Evolutionary conservation across 352 stramenopile species (phyloP), one percentile per base, ranked within the genome.

Genomic region (Pythium aphanidermatum): DNA sequence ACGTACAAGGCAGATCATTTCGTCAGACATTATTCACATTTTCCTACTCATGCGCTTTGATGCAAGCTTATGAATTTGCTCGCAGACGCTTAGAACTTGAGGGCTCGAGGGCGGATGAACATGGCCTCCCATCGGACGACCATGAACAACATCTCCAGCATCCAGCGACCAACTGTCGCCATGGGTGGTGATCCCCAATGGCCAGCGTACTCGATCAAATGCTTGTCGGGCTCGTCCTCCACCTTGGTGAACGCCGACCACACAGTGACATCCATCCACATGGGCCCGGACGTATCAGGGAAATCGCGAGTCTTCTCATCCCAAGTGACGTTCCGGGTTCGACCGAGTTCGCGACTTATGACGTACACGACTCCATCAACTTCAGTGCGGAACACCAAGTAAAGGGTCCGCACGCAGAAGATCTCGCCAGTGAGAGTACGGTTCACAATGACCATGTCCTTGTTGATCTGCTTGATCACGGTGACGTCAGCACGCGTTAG

Each of bases 111-210:
- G 5, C 43, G 20, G 10, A 55, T 35, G 25, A 43, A 37, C 0
- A 55, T n/a, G 17, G 27, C 36, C 12, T 55, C 47, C 47, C 47
- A 55, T 5, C 47, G 37, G 2, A 55, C 31, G 37, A 55, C 47
- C 47, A 55, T 55, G 38, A 55, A 55, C n/a, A 55, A 13, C 34
- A 55, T 47, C 36, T 55, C 47, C n/a, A 48, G n/a, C 5, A 55
- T 20, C 47, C 47, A 55, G 1, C 38, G 37, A 3, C 28, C 17
- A 10, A 55, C 25, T 16, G 28, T 35, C 1, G 43, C 10, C 24
- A 39, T 31, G 17, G 35, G 41, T 2, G 37, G 35, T 16, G 47
- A 36, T 11, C 38, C 30, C 47, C 47, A 55, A 37, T 39, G 48
- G 5, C 47, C 47, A 11, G 37, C 37, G 17, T 55, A 55, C 20